Evolutionary conservation across 2,329 filamentous ascomycete genomes (phyloP).

Genomic region (Talaromyces marneffei): DNA sequence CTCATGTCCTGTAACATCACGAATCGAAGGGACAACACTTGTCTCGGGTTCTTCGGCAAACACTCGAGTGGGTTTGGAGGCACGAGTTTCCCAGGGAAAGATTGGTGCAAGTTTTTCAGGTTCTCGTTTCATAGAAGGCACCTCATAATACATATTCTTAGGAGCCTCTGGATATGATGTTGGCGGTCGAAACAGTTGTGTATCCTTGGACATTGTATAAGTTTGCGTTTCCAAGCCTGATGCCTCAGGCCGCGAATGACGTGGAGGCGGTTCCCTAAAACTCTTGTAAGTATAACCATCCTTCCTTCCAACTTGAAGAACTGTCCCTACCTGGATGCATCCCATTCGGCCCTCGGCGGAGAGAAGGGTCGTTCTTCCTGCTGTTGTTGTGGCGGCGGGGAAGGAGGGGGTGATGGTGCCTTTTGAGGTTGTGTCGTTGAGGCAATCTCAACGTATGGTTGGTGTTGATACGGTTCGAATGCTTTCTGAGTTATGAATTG

Average conservation of each 20-base stretch:
- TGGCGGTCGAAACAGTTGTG: constrained; percentile 69
- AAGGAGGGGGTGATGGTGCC: constrained; percentile 22
- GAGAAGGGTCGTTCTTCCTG: constrained; percentile 45
- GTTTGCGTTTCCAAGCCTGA: constrained; percentile 70
- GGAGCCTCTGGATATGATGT: constrained; percentile 74
- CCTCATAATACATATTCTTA: constrained; percentile 80
- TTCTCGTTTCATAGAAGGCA: constrained; percentile 57
- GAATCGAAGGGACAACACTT: background rate
- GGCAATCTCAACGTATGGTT: background rate
- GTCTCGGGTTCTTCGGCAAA: constrained; percentile 33
- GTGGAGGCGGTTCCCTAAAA: constrained; percentile 55
- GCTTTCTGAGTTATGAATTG: constrained; percentile 15
- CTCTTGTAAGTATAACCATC: constrained; percentile 18
- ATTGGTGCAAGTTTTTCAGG: constrained; percentile 60
- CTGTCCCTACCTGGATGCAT: constrained; percentile 51
- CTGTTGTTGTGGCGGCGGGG: background rate
- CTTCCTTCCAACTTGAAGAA: background rate
- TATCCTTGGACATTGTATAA: constrained; percentile 78
- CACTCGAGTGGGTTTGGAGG: constrained; percentile 52
- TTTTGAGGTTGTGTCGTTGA: background rate
- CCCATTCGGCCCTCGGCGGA: constrained; percentile 57
- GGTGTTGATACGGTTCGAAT: background rate
- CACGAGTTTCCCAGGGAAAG: constrained; percentile 83
- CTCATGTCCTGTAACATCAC: background rate
- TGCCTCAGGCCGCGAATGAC: constrained; percentile 74